Evolutionary conservation across 1,284 basidiomycete genomes (phyloP).

Genomic region (Xerocomus amazonicus): DNA sequence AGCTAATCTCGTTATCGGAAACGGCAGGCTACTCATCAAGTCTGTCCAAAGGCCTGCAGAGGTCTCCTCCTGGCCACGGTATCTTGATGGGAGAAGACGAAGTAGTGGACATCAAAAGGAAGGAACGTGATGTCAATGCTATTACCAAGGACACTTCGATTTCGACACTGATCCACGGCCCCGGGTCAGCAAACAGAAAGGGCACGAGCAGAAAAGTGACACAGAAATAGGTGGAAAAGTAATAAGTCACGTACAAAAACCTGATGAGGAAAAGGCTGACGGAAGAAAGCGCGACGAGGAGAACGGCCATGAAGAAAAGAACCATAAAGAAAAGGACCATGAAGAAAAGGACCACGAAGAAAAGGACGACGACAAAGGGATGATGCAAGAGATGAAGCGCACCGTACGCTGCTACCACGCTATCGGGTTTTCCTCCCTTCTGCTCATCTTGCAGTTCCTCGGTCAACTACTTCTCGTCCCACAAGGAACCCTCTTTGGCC

Average conservation of each 20-base stretch:
- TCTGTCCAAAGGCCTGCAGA: background rate
- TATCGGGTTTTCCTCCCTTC: slow-evolving; percentile 24
- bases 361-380: too few species aligned
- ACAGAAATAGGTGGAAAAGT: too few species aligned
- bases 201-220: background rate
- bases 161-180: background rate
- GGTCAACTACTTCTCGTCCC: slow-evolving; percentile 28
- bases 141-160: slow-evolving; percentile 21
- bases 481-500: slow-evolving; percentile 26
- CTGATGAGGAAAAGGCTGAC: too few species aligned
- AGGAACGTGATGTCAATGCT: slow-evolving; percentile 26
- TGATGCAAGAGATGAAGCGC: background rate
- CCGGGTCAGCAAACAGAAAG: background rate
- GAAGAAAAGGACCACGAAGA: too few species aligned
- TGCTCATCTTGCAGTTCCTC: slow-evolving; percentile 25
- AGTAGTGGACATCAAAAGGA: slow-evolving; percentile 26
- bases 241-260: too few species aligned
- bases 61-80: slow-evolving; percentile 21
- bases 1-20: slow-evolving; percentile 21
- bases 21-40: slow-evolving; percentile 11
- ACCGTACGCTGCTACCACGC: slow-evolving; percentile 3
- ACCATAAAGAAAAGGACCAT: too few species aligned
- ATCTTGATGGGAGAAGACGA: slow-evolving; percentile 12
- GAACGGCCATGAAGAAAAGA: too few species aligned
- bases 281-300: too few species aligned